These are phyloP conservation scores for Coemansia brasiliensis DNA, from an alignment of 192 early-diverging fungal species.

Conservation along the genomic window DNA sequence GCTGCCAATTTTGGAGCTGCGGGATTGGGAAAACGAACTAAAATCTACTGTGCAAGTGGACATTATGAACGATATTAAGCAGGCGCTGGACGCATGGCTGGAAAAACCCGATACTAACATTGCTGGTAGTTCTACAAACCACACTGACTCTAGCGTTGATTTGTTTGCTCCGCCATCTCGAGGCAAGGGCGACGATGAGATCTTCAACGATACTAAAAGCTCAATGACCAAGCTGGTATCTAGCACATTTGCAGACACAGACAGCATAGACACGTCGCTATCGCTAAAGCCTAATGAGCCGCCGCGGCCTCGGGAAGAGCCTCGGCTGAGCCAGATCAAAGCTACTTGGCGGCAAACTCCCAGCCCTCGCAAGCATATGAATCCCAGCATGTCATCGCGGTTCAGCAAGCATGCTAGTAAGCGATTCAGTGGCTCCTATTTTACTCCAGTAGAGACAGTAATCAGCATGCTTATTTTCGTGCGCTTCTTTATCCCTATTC, in stretches of 20 bases:
- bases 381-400: constrained; percentile 21
- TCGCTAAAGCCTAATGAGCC: constrained; percentile 6
- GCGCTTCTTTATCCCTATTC: constrained; percentile 91
- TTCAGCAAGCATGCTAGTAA: constrained; percentile 39
- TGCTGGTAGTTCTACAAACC: not conserved
- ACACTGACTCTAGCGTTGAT: not conserved
- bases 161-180: not conserved
- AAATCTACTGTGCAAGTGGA: constrained; percentile 41
- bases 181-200: not conserved
- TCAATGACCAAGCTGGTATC: constrained; percentile 25
- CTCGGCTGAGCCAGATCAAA: constrained; percentile 27
- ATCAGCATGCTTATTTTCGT: constrained; percentile 86
- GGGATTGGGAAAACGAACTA: constrained; percentile 45
- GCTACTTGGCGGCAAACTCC: constrained; percentile 37
- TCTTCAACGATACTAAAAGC: constrained; percentile 12
- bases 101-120: constrained; percentile 19
- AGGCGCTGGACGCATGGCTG: constrained; percentile 48
- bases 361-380: constrained; percentile 33
- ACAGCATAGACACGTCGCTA: constrained; percentile 20
- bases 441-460: constrained; percentile 64
- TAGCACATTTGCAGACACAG: constrained; percentile 19
- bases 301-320: constrained; percentile 7
- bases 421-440: constrained; percentile 50
- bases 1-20: constrained; percentile 44
- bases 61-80: constrained; percentile 44